A percentile compares a stretch with the other conserved stretches of the same genome.
phyloP scores from a whole-genome alignment of 2,329 filamentous ascomycete genomes.

The Leptoxyphium fumago region DNA sequence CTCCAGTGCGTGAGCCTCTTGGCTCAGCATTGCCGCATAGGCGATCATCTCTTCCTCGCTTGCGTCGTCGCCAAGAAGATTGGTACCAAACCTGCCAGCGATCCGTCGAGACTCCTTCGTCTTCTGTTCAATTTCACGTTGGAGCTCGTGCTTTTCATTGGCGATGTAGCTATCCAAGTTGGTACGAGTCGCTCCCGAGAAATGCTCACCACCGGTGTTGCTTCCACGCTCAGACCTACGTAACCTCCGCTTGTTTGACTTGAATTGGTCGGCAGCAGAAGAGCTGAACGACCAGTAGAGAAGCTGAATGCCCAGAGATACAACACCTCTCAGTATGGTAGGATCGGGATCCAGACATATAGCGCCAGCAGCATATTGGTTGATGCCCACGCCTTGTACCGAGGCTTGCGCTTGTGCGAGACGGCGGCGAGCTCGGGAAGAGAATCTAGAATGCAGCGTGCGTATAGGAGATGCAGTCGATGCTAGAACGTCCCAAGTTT shows the following conservation, averaged over 20 bases:
- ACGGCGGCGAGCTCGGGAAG: slow-evolving; percentile 66
- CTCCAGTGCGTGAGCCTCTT: slow-evolving; percentile 41
- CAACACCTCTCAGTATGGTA: slow-evolving; percentile 68
- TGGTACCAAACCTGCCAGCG: slow-evolving; percentile 69
- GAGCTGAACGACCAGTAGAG: slow-evolving; percentile 93
- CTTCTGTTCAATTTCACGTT: slow-evolving; percentile 53
- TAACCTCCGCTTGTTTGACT: slow-evolving; percentile 62
- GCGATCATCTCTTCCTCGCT: slow-evolving; percentile 48
- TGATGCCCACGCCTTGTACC: slow-evolving; percentile 52
- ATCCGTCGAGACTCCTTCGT: slow-evolving; percentile 56
- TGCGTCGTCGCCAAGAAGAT: slow-evolving; percentile 44
- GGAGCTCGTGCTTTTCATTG: slow-evolving; percentile 70
- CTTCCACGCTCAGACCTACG: slow-evolving; percentile 53
- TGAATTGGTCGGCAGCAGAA: slow-evolving; percentile 54
- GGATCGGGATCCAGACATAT: slow-evolving; percentile 80
- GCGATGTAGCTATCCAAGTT: slow-evolving; percentile 70
- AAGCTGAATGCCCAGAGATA: slow-evolving; percentile 73
- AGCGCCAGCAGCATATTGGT: slow-evolving; percentile 68
- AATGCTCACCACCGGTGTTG: slow-evolving; percentile 44
- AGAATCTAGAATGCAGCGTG: slow-evolving; percentile 75
- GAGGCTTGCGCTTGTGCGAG: slow-evolving; percentile 52
- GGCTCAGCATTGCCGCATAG: slow-evolving; percentile 47
- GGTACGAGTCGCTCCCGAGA: slow-evolving; percentile 48
- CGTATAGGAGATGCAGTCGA: slow-evolving; percentile 65
- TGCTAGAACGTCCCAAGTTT: slow-evolving; percentile 90